Evolutionary conservation across 129 eudicot genomes (phyloP).

Genomic region (Helichrysum umbraculigerum): DNA sequence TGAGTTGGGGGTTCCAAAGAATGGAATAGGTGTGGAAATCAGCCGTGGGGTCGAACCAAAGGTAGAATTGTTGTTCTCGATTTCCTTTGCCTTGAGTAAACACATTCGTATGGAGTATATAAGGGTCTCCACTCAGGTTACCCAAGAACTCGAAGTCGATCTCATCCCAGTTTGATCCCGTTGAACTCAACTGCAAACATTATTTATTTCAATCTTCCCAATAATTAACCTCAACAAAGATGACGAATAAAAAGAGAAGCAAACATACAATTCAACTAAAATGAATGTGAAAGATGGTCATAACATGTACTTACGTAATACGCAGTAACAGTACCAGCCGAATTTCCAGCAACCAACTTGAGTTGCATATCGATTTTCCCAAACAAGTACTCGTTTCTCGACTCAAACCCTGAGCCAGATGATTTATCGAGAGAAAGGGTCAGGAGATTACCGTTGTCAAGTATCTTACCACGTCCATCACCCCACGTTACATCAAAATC

Average conservation of each 20-base stretch:
- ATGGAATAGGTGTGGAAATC: conserved; percentile 46
- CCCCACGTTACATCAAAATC: conserved; percentile 57
- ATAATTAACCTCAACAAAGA: not conserved
- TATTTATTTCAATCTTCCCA: too few relatives aligned
- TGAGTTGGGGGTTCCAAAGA: conserved; percentile 42
- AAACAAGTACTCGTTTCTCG: conserved; percentile 46
- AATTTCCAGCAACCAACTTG: conserved; percentile 55
- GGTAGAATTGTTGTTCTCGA: conserved; percentile 41
- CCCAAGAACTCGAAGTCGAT: conserved; percentile 54
- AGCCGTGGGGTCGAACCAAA: conserved; percentile 50
- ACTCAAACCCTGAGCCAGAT: conserved; percentile 61
- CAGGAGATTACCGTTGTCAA: conserved; percentile 43
- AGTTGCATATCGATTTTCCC: conserved; percentile 59
- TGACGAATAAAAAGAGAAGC: not conserved
- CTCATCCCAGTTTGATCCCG: conserved; percentile 30
- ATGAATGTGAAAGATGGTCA: not conserved
- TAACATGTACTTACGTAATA: conserved; percentile 22
- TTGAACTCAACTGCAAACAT: conserved; percentile 19
- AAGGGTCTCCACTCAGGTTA: conserved; percentile 44
- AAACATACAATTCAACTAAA: not conserved
- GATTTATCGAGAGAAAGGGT: conserved; percentile 53
- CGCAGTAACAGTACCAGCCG: conserved; percentile 58
- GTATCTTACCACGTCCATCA: conserved; percentile 53
- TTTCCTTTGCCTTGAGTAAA: conserved; percentile 45
- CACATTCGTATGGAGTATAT: conserved; percentile 46